Evolutionary conservation across 441 rosid genomes (phyloP), one percentile per base, ranked within the genome.

Genomic region (Sinapis alba): DNA sequence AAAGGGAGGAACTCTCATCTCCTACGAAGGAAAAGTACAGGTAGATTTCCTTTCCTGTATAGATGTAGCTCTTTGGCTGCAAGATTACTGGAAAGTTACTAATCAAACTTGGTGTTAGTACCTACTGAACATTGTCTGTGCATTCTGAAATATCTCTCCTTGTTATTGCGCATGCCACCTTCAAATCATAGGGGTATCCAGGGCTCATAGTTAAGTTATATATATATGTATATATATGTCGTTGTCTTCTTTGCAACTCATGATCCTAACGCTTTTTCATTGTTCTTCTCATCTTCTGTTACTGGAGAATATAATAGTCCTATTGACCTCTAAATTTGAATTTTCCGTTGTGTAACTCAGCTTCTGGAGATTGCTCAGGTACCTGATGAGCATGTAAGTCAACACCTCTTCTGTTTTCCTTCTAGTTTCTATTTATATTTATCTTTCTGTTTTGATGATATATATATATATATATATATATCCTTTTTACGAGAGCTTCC

Each of bases 361-460:
- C 97, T 92, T 60, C 80, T 94, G 80, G 98, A 94, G 84, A 94
- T 94, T 65, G 97, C 97, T 16, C 97, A 94, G 78, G 98, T 94
- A 79, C 87, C 97, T 78, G 94, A 89, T 87, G 88, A 87, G 68
- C 92, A 92, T 74, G 98, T 92, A 86, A 88, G 98, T 70, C 26
- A 8, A 59, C 34, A 23, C 73, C 19, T 63, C 64, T 34, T 1
- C n/a, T 54, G 73, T 54, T 50, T 59, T 13, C 54, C n/a, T 57
- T 38, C 65, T 38, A n/a, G 57, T 45, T 9, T 7, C 23, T 13
- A 13, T 43, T 38, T 38, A 11, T 28, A 12, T 20, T 20, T 62
- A 1, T 16, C 12, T 28, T 3, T 11, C 6, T 13, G 7, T 58
- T 27, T 27, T 26, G 19, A 26, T n/a, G 0, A n/a, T n/a, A n/a